These are phyloP conservation scores for Cyclocybe cylindracea DNA, from an alignment of 768 basidiomycete species.

Conservation along the genomic window DNA sequence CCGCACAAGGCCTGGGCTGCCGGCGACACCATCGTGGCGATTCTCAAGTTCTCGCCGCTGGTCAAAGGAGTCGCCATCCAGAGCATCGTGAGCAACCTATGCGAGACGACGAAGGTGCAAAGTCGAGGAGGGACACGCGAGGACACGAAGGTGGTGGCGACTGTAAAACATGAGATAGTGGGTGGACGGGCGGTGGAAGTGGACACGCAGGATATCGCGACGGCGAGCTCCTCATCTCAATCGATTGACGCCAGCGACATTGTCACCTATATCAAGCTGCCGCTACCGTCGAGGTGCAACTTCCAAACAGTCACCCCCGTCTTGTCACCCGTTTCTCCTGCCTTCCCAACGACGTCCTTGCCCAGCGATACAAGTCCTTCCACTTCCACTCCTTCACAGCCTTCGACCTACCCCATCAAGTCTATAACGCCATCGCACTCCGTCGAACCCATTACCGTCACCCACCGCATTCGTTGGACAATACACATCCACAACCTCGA, in stretches of 20 bases:
- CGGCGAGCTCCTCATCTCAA: background rate
- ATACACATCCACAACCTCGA: slow-evolving; percentile 83
- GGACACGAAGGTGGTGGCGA: slow-evolving; percentile 59
- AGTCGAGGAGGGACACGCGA: slow-evolving; percentile 58
- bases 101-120: slow-evolving; percentile 71
- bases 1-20: slow-evolving; percentile 97
- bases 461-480: slow-evolving; percentile 80
- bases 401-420: background rate
- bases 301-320: background rate
- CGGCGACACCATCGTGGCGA: slow-evolving; percentile 79
- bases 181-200: slow-evolving; percentile 53
- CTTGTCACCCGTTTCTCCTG: background rate
- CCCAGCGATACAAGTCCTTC: slow-evolving; percentile 20
- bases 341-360: slow-evolving; percentile 44
- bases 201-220: slow-evolving; percentile 7
- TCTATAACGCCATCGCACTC: slow-evolving; percentile 66
- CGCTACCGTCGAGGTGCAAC: slow-evolving; percentile 14
- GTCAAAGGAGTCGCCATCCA: slow-evolving; percentile 80
- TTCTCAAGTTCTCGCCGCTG: slow-evolving; percentile 86
- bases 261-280: slow-evolving; percentile 40
- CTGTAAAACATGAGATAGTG: slow-evolving; percentile 67
- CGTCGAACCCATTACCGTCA: slow-evolving; percentile 73
- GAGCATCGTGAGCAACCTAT: slow-evolving; percentile 64
- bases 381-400: background rate
- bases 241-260: slow-evolving; percentile 38